phyloP scores from a whole-genome alignment of 2,329 filamentous ascomycete species.

The Lecanoromycetidae sp. region DNA sequence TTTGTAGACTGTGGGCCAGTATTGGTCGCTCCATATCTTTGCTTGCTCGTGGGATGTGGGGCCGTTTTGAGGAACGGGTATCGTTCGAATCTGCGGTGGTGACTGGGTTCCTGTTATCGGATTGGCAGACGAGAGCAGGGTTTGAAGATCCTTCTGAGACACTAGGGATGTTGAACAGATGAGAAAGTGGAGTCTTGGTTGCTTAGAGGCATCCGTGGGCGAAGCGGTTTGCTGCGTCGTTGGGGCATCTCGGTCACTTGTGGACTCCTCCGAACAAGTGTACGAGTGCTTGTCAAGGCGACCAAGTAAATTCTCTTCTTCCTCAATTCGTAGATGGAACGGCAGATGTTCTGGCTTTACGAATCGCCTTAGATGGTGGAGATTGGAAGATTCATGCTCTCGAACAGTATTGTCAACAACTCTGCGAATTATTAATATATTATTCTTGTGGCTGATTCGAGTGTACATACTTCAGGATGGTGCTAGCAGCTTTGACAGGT shows the following conservation, averaged over 20 bases:
- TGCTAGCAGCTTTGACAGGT: slow-evolving; percentile 59
- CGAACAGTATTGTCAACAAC: slow-evolving; percentile 45
- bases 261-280: too few species aligned
- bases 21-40: slow-evolving; percentile 58
- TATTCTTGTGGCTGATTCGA: slow-evolving; percentile 12
- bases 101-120: slow-evolving; percentile 16
- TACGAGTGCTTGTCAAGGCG: slow-evolving; percentile 5
- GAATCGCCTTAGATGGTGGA: slow-evolving; percentile 63
- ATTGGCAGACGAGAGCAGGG: not conserved
- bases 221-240: not conserved
- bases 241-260: not conserved
- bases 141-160: not conserved
- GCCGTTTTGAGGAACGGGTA: slow-evolving; percentile 59
- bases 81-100: slow-evolving; percentile 45
- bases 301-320: slow-evolving; percentile 31
- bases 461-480: slow-evolving; percentile 54
- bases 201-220: not conserved
- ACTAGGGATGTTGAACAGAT: slow-evolving; percentile 34
- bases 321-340: slow-evolving; percentile 47
- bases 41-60: slow-evolving; percentile 68
- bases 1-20: slow-evolving; percentile 77
- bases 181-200: slow-evolving; percentile 31
- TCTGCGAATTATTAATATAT: slow-evolving; percentile 24
- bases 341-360: slow-evolving; percentile 60
- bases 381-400: slow-evolving; percentile 50